Conservation (phyloP, 768 basidiomycete genomes). For the Leccinum subtestaceum region DNA sequence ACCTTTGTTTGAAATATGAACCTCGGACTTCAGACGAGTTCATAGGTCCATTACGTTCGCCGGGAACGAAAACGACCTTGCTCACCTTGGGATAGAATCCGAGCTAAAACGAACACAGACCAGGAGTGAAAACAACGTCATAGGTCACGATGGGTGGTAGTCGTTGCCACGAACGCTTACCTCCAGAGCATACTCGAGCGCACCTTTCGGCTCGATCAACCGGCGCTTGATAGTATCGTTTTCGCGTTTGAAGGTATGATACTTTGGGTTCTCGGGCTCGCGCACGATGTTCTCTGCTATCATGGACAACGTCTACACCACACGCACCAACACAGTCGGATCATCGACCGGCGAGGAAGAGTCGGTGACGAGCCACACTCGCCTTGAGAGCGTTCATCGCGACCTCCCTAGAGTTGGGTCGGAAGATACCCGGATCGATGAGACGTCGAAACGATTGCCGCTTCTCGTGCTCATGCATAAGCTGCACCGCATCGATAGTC, state of each 20-base stretch:
- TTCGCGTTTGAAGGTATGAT: slow-evolving; percentile 70
- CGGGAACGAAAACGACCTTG: neutral
- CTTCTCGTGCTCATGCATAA: slow-evolving; percentile 54
- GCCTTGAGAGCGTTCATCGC: slow-evolving; percentile 67
- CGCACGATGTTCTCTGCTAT: slow-evolving; percentile 72
- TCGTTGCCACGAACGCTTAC: slow-evolving; percentile 42
- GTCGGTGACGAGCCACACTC: neutral
- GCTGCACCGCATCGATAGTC: slow-evolving; percentile 9
- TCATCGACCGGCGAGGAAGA: neutral
- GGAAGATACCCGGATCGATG: slow-evolving; percentile 74
- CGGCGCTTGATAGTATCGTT: slow-evolving; percentile 64
- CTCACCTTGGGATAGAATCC: slow-evolving; percentile 70
- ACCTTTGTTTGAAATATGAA: slow-evolving; percentile 42
- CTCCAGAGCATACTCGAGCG: slow-evolving; percentile 77
- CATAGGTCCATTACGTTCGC: neutral
- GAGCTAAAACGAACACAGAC: slow-evolving; percentile 42
- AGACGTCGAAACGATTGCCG: slow-evolving; percentile 72
- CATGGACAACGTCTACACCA: slow-evolving; percentile 50
- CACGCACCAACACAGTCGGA: neutral
- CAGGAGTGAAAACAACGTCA: neutral
- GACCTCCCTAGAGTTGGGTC: slow-evolving; percentile 63
- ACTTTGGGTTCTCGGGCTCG: slow-evolving; percentile 73
- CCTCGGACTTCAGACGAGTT: neutral
- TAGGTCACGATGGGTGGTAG: neutral
- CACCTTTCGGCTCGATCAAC: slow-evolving; percentile 65